Conservation (phyloP, 2,329 filamentous ascomycete genomes). For the Aspergillus carbonarius region DNA sequence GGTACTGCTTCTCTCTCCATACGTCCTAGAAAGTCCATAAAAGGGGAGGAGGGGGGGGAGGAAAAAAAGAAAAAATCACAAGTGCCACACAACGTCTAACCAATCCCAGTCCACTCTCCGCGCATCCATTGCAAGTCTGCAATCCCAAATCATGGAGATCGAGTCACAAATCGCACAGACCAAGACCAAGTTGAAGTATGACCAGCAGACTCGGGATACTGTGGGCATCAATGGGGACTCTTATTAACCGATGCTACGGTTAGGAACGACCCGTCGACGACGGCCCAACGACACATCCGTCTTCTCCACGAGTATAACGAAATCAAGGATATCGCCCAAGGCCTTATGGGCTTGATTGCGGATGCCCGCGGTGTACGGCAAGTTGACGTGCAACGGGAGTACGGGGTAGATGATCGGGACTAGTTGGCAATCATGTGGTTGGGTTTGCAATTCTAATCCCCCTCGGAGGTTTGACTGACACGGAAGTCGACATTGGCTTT, state of each 20-base stretch:
- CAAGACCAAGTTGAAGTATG: slow-evolving; percentile 39
- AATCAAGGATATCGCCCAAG: slow-evolving; percentile 66
- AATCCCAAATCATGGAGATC: slow-evolving; percentile 46
- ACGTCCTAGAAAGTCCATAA: too few relatives aligned
- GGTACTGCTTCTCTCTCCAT: slow-evolving; percentile 16
- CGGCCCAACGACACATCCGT: slow-evolving; percentile 63
- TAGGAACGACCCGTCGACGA: slow-evolving; percentile 48
- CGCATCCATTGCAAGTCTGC: slow-evolving; percentile 38
- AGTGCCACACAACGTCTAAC: neutral
- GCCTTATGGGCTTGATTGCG: slow-evolving; percentile 66
- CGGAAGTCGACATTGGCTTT: neutral
- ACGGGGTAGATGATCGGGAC: slow-evolving; percentile 40
- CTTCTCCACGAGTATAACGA: slow-evolving; percentile 70
- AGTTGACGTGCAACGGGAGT: slow-evolving; percentile 42
- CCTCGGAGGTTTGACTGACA: neutral
- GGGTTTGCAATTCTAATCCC: too few relatives aligned
- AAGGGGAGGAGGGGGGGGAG: too few relatives aligned
- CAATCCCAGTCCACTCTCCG: slow-evolving; percentile 22
- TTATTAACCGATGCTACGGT: neutral
- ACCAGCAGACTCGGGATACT: neutral
- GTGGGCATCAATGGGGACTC: neutral
- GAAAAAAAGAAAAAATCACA: neutral
- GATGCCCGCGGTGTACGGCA: slow-evolving; percentile 61
- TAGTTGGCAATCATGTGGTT: slow-evolving; percentile 20
- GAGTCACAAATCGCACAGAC: slow-evolving; percentile 35